Evolutionary conservation across 2,329 filamentous ascomycete genomes (phyloP), one percentile per base, ranked within the genome.

Genomic region (Aciculosporium take): DNA sequence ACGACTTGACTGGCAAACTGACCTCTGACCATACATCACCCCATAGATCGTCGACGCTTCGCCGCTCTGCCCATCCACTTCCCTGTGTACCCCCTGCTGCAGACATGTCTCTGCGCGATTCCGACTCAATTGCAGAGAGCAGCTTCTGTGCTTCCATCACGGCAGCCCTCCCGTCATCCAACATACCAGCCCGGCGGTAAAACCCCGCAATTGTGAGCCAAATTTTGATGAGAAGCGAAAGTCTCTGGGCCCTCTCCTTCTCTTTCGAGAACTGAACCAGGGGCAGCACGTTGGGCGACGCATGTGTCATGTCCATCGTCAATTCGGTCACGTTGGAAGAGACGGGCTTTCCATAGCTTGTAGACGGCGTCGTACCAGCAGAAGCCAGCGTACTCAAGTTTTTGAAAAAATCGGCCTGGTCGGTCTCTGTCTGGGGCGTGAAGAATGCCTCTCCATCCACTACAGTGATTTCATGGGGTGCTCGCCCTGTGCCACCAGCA

Each of bases 131-230:
- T 0, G 63, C 66, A 48, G 81, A 70, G 2, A 86, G 79, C 28
- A 94, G 70, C 54, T 83, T 84, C 45, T 77, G 71, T 1, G 89
- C 91, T 65, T 96, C 91, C 9, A 77, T 71, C 23, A 88, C 75
- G 6, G 89, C 86, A 40, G 80, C 84, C 50, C 75, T 76, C 10
- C 84, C 79, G 56, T 96, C 89, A 17, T 88, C 81, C 42, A 77
- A 76, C 65, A 93, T 77, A 7, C 74, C 74, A 7, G 89, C 85
- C 40, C 86, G 76, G 23, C 86, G 76, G 56, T 96, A 98, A 48
- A 96, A 79, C 0, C 82, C 82, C 2, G 86, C 82, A 46, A 95
- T 86, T 56, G 91, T 81, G 7, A 95, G 68, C 91, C 91, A 98
- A 25, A 95, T 79, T 49, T 81, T 81, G 17, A 87, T 67, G 13